phyloP scores from a whole-genome alignment of 345 rosid genomes.

The Sonneratia caseolaris region DNA sequence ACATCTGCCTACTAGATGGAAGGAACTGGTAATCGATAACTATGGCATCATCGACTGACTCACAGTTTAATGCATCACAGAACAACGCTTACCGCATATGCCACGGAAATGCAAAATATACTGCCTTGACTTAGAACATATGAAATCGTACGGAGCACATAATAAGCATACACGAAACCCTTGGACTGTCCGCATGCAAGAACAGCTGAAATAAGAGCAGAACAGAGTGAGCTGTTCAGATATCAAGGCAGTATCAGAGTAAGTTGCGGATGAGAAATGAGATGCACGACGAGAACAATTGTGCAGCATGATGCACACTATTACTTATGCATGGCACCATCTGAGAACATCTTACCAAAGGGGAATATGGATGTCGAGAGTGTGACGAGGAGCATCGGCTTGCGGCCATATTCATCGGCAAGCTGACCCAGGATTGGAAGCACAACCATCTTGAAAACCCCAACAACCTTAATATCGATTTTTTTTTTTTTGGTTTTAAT shows the following conservation, averaged over 20 bases:
- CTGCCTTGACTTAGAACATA: conserved; percentile 47
- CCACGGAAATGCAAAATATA: conserved; percentile 40
- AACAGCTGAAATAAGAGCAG: conserved; percentile 25
- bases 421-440: conserved; percentile 50
- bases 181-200: conserved; percentile 32
- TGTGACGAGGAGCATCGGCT: conserved; percentile 34
- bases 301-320: no score
- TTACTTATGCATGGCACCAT: no score
- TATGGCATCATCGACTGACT: not conserved
- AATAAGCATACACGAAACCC: conserved; percentile 41
- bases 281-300: not conserved
- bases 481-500: no score
- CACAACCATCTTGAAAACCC: conserved; percentile 47
- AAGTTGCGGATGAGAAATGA: not conserved
- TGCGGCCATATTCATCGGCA: conserved; percentile 51
- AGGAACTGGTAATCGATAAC: conserved; percentile 8
- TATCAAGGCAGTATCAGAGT: not conserved
- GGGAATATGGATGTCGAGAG: conserved; percentile 37
- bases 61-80: not conserved
- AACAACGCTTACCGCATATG: conserved; percentile 34
- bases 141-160: conserved; percentile 44
- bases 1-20: conserved; percentile 38
- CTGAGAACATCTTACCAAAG: conserved; percentile 22
- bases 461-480: conserved; percentile 29
- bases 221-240: not conserved